Conservation (phyloP, 2,329 filamentous ascomycete genomes). For the Mariannaea elegans region DNA sequence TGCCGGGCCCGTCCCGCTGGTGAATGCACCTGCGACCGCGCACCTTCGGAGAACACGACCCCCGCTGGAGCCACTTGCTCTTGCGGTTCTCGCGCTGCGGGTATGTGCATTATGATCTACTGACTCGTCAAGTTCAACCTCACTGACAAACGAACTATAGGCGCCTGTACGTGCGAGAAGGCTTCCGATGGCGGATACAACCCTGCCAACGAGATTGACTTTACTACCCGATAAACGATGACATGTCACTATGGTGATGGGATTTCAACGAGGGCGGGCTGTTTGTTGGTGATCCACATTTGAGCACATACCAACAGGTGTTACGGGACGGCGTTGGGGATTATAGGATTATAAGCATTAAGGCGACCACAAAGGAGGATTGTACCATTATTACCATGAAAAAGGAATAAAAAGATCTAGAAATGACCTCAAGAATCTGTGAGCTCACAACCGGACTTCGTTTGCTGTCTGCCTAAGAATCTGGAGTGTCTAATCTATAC, state of each 20-base stretch:
- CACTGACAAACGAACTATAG: constrained; percentile 47
- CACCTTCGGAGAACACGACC: constrained; percentile 73
- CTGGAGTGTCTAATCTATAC: too few species aligned
- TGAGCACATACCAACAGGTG: neutral
- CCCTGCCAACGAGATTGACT: constrained; percentile 80
- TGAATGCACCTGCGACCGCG: constrained; percentile 82
- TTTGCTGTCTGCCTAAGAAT: too few species aligned
- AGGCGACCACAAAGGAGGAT: neutral
- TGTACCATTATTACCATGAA: too few species aligned
- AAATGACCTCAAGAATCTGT: too few species aligned
- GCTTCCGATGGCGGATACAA: constrained; percentile 68
- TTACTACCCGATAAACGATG: constrained; percentile 68
- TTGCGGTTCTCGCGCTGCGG: constrained; percentile 78
- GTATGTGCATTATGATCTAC: constrained; percentile 55
- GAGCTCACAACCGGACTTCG: too few species aligned
- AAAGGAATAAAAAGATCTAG: neutral
- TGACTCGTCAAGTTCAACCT: neutral
- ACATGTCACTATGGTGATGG: neutral
- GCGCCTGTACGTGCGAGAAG: constrained; percentile 86
- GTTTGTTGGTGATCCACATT: too few species aligned
- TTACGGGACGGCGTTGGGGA: constrained; percentile 33
- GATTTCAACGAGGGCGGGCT: too few species aligned
- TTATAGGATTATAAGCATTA: neutral
- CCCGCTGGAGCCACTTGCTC: constrained; percentile 70
- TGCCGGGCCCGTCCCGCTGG: constrained; percentile 84